These are phyloP conservation scores for Bipolaris victoriae DNA, from an alignment of 2,329 filamentous ascomycete species.

Conservation along the genomic window DNA sequence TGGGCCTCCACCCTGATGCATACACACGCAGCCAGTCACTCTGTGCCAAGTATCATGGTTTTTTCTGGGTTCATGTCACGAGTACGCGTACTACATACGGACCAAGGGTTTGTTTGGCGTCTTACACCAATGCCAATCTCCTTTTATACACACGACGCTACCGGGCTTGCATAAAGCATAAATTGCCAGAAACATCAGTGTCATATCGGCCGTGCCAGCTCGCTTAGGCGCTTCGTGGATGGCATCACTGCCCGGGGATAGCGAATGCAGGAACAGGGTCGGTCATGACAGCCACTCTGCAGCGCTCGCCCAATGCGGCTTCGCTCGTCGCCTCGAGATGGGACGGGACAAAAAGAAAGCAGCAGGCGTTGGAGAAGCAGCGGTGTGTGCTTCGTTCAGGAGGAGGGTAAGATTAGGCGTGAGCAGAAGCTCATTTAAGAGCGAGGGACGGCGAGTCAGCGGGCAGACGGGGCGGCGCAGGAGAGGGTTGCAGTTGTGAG, in stretches of 20 bases:
- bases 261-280: constrained; percentile 13
- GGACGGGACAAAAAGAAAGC: neutral
- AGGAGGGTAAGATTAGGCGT: neutral
- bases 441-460: neutral
- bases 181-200: neutral
- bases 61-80: neutral
- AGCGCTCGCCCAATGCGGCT: neutral
- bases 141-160: neutral
- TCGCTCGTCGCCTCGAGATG: neutral
- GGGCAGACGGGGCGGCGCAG: neutral
- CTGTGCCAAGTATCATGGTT: neutral
- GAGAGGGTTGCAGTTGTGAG: neutral
- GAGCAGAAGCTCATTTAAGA: constrained; percentile 1
- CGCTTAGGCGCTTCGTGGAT: constrained; percentile 3
- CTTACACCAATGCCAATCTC: too few relatives aligned
- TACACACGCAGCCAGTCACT: neutral
- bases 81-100: too few relatives aligned
- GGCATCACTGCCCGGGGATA: neutral
- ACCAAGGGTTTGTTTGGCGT: too few relatives aligned
- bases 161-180: neutral
- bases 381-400: constrained; percentile 8
- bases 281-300: constrained; percentile 2
- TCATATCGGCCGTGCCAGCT: constrained; percentile 1
- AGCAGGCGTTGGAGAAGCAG: constrained; percentile 2
- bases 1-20: neutral